A percentile compares a stretch with the other conserved stretches of the same genome.
Evolutionary conservation across 2,329 filamentous ascomycete species (phyloP).

Genomic region (Curvularia lunata): DNA sequence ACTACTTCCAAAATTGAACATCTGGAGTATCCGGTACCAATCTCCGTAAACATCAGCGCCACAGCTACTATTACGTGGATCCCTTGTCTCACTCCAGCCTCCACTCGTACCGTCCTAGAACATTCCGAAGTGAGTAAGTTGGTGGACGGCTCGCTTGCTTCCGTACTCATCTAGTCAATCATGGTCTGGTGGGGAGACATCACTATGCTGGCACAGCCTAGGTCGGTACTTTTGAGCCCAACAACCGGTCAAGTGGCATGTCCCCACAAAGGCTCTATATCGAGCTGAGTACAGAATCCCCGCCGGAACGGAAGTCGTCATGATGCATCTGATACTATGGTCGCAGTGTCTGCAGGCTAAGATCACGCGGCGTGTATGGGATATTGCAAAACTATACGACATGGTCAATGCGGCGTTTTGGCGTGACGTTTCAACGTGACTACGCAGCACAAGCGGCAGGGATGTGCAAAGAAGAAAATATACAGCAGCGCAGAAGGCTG

Average conservation of each 20-base stretch:
- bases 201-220: slow-evolving; percentile 6
- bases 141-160: slow-evolving; percentile 7
- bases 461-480: slow-evolving; percentile 18
- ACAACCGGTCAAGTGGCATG: slow-evolving; percentile 11
- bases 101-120: slow-evolving; percentile 16
- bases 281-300: slow-evolving; percentile 9
- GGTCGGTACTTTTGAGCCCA: slow-evolving; percentile 20
- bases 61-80: slow-evolving; percentile 11
- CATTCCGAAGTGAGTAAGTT: slow-evolving; percentile 6
- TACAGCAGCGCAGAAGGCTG: slow-evolving; percentile 9
- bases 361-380: slow-evolving; percentile 15
- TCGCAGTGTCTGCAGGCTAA: slow-evolving; percentile 14
- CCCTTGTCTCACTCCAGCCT: slow-evolving; percentile 9
- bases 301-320: slow-evolving; percentile 10
- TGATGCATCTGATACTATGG: slow-evolving; percentile 12
- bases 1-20: slow-evolving; percentile 16
- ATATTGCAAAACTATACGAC: slow-evolving; percentile 21
- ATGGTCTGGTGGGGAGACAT: slow-evolving; percentile 16
- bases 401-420: slow-evolving; percentile 13
- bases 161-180: slow-evolving; percentile 15
- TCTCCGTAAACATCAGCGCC: slow-evolving; percentile 14
- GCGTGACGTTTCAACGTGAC: slow-evolving; percentile 12
- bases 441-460: slow-evolving; percentile 14
- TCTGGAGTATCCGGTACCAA: slow-evolving; percentile 19
- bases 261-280: slow-evolving; percentile 8